A percentile compares a stretch with the other conserved stretches of the same genome.
Conservation (phyloP, 768 basidiomycete genomes). For the Podaxis sp. region DNA sequence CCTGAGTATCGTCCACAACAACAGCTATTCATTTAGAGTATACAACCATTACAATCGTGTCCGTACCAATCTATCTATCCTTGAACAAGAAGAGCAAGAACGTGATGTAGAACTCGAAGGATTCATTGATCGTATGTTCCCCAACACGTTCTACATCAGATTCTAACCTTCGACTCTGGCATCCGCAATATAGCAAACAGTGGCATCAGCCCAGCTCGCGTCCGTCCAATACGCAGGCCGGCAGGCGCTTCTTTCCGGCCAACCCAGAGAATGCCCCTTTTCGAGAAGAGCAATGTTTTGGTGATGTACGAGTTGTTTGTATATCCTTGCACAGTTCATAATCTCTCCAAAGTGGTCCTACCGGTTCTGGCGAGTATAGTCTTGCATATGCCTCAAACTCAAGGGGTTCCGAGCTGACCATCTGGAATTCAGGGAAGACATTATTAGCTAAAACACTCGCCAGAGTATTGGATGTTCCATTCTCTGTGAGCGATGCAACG, state of each 20-base stretch:
- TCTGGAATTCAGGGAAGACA: conserved; percentile 64
- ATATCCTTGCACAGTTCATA: not conserved
- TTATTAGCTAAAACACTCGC: conserved; percentile 90
- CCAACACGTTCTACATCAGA: not conserved
- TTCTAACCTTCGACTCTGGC: not conserved
- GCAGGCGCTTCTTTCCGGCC: conserved; percentile 31
- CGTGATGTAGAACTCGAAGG: conserved; percentile 12
- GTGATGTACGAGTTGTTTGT: conserved; percentile 55
- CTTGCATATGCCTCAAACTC: not conserved
- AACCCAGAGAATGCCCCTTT: conserved; percentile 46
- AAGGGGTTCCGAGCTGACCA: not conserved
- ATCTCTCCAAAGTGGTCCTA: conserved; percentile 57
- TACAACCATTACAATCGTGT: conserved; percentile 95
- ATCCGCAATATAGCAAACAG: conserved; percentile 22
- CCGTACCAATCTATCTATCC: conserved; percentile 56
- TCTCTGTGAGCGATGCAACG: conserved; percentile 91
- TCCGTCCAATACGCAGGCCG: conserved; percentile 54
- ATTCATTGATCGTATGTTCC: conserved; percentile 15
- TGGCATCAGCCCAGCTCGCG: conserved; percentile 50
- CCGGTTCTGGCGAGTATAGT: conserved; percentile 63
- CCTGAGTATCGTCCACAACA: not conserved
- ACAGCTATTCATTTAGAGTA: conserved; percentile 45
- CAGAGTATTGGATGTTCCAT: conserved; percentile 86
- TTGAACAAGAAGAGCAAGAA: conserved; percentile 32
- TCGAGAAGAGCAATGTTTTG: conserved; percentile 96